A percentile compares a stretch with the other conserved stretches of the same genome.
phyloP scores from a whole-genome alignment of 2,329 filamentous ascomycete genomes.

The Myriosclerotinia curreyana region DNA sequence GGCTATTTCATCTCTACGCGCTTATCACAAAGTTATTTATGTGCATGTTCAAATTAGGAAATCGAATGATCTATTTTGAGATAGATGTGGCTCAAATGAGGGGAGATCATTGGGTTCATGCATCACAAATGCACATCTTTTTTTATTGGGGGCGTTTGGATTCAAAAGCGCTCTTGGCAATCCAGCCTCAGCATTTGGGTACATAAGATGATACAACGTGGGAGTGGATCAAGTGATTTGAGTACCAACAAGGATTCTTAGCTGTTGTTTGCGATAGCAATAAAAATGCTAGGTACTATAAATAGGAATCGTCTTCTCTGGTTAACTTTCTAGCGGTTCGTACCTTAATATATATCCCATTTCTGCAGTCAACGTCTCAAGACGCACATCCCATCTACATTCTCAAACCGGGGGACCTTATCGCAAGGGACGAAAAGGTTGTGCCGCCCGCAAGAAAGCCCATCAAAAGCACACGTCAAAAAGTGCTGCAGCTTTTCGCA shows the following conservation, averaged over 20 bases:
- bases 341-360: not conserved
- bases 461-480: not conserved
- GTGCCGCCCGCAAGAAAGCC: conserved; percentile 2
- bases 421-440: not conserved
- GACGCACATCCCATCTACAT: conserved; percentile 6
- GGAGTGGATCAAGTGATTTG: not conserved
- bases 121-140: not conserved
- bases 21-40: conserved; percentile 16
- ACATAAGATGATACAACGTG: not conserved
- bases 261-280: conserved; percentile 2
- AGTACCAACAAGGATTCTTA: conserved; percentile 4
- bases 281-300: not conserved
- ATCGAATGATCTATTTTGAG: conserved; percentile 27
- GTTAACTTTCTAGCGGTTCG: not conserved
- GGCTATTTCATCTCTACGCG: not conserved
- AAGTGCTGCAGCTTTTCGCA: conserved; percentile 6
- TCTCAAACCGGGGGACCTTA: not conserved
- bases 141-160: conserved; percentile 9
- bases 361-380: not conserved
- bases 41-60: not conserved
- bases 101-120: not conserved
- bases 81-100: conserved; percentile 13
- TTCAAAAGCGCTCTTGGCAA: conserved; percentile 14
- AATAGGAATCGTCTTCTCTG: conserved; percentile 3
- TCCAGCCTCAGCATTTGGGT: conserved; percentile 7